Conservation (phyloP, 2,329 filamentous ascomycete genomes). For the Pestalotiopsis sp. region DNA sequence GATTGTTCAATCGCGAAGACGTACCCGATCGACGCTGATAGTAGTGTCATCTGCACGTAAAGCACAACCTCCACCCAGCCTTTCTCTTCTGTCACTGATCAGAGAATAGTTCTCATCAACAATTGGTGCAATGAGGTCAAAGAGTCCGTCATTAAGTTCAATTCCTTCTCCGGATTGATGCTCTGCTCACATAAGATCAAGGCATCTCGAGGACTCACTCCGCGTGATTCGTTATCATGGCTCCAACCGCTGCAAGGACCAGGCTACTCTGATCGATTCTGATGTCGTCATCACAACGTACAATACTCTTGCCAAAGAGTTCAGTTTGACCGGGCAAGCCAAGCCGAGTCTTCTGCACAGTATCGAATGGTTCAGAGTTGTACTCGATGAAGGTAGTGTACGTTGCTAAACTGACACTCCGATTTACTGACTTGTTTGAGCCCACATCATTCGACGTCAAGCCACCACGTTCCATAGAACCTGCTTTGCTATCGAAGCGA, state of each 20-base stretch:
- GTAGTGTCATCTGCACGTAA: slow-evolving; percentile 45
- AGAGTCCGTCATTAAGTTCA: slow-evolving; percentile 27
- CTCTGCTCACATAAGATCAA: slow-evolving; percentile 17
- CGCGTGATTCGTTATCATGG: slow-evolving; percentile 41
- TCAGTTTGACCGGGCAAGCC: slow-evolving; percentile 7
- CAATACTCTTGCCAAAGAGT: slow-evolving; percentile 44
- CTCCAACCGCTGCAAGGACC: slow-evolving; percentile 24
- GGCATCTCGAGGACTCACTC: slow-evolving; percentile 34
- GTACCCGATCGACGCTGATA: slow-evolving; percentile 44
- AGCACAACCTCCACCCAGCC: slow-evolving; percentile 16
- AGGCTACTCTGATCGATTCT: slow-evolving; percentile 28
- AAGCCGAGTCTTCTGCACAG: slow-evolving; percentile 30
- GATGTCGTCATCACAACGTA: slow-evolving; percentile 53
- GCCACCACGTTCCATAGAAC: slow-evolving; percentile 46
- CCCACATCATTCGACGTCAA: slow-evolving; percentile 52
- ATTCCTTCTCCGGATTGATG: neutral
- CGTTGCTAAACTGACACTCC: slow-evolving; percentile 33
- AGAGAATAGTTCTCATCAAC: slow-evolving; percentile 38
- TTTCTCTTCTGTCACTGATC: slow-evolving; percentile 14
- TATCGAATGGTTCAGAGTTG: slow-evolving; percentile 42
- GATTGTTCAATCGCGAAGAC: slow-evolving; percentile 17
- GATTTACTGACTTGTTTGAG: slow-evolving; percentile 42
- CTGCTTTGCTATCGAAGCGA: slow-evolving; percentile 42
- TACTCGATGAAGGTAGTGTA: slow-evolving; percentile 46
- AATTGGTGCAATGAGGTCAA: slow-evolving; percentile 42